Base-by-base conservation (phyloP, 257 asterid species). In the Nicotiana noctiflora region DNA sequence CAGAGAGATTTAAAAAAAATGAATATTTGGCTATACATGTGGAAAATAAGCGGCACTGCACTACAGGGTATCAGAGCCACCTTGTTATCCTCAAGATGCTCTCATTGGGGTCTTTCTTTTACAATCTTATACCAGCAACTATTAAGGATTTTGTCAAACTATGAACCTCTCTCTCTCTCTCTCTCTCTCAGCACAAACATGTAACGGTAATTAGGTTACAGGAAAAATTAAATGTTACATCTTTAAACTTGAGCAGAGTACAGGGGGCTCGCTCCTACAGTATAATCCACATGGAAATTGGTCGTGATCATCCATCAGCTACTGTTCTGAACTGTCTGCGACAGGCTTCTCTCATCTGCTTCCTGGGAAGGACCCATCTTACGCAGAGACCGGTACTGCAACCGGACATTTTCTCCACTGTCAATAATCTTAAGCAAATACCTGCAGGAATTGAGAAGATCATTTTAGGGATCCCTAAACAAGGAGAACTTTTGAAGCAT, bases 311-410 rank as follows among this genome's bases (percentile, higher is more conserved):
- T 77, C 68, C 44, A 77, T 92, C 86, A 88, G 89, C 90, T 88
- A 88, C 89, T 90, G 84, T 85, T 92, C 80, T 89, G 93, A 88
- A 90, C 91, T 78, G 88, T 93, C 83, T 86, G 93, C 4, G 91
- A 79, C 60, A 59, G 82, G 80, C 89, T 79, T 61, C 90, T 88
- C 79, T 89, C 90, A 60, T 89, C 96, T 9, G 89, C 81, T 75
- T 87, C 93, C 70, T 84, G 87, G 79, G 96, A 81, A 61, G 86
- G 61, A 32, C 82, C 84, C 17, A 88, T 78, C 84, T 91, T 95
- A 85, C 92, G 89, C 81, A 95, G 89, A 72, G 98, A 93, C 70
- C 98, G 98, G 81, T 95, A 93, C 55, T 95, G 99, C 76, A 95
- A 72, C 72, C 99, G 93, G 17, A 95, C 91, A 79, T 88, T 92